These are phyloP conservation scores for Gossypium turneri DNA, from an alignment of 345 rosid species.

Conservation along the genomic window DNA sequence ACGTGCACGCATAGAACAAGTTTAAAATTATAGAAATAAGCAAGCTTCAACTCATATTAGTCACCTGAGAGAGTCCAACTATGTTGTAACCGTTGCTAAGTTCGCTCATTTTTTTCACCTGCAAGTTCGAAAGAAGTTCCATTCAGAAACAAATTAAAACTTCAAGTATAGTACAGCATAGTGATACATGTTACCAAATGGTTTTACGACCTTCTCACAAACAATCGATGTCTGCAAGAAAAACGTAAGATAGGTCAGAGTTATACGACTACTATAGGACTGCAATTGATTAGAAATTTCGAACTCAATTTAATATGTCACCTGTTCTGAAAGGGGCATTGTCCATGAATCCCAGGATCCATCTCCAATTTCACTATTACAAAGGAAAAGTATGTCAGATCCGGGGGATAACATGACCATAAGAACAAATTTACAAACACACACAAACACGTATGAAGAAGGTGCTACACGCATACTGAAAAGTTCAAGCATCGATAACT, in stretches of 20 bases:
- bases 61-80: conserved; percentile 89
- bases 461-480: background rate
- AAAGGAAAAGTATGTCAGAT: conserved; percentile 2
- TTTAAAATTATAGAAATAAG: background rate
- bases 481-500: background rate
- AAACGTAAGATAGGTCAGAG: background rate
- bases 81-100: conserved; percentile 69
- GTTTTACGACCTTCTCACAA: conserved; percentile 69
- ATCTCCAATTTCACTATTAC: conserved; percentile 74
- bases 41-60: background rate
- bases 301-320: conserved; percentile 21
- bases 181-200: conserved; percentile 16
- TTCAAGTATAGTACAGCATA: background rate
- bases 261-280: conserved; percentile 8
- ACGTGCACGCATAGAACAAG: background rate
- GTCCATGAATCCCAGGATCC: conserved; percentile 96
- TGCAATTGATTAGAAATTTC: background rate
- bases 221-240: conserved; percentile 70
- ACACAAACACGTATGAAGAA: background rate
- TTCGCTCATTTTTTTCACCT: conserved; percentile 71
- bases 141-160: conserved; percentile 11
- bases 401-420: background rate
- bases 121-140: conserved; percentile 20
- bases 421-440: background rate
- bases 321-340: conserved; percentile 79